Base-by-base conservation (phyloP, 2,329 filamentous ascomycete species). In the Beauveria pseudobassiana region DNA sequence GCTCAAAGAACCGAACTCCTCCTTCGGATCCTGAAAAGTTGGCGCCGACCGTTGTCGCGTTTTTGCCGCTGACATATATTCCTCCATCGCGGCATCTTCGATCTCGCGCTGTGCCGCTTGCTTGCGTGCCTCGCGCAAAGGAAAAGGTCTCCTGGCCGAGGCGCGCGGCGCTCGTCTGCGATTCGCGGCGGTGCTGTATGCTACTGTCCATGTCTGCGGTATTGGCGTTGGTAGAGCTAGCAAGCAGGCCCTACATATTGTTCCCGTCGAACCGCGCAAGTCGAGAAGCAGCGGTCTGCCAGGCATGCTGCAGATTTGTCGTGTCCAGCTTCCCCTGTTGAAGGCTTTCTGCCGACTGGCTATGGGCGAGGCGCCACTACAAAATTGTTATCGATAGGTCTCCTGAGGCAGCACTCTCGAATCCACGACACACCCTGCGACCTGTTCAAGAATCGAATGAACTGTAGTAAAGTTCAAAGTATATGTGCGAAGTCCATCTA, bases 1-100 rank as follows among this genome's bases (percentile, higher is more conserved):
- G 77, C 60, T 84, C 79, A 63, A 81, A 84, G 67, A 76, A 82
- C 9, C 76, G 74, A 12, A 82, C 73, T 3, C 72, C 70, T 42
- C 71, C 73, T 18, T 68, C 63, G 2, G 30, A 12, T 2, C n/a
- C 43, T 12, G 56, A 20, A 14, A 30, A 7, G 12, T 34, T 45
- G n/a, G 30, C 24, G 18, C n/a, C 34, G 42, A 57, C 16, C 34
- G 58, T 30, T 8, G 24, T 30, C 53, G 52, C 38, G 3, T 51
- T 46, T 6, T 52, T 1, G 53, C 28, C 30, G 51, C 22, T 24
- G 20, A 26, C 34, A 62, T 46, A 16, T 46, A 62, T 43, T 56
- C 38, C 16, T 46, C 46, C 16, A 62, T 43, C 16, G 52, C 60
- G 20, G 46, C 30, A 2, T 46, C 9, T 10, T 51, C 34, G 5